Evolutionary conservation across 495 filamentous ascomycete genomes (phyloP), one percentile per base, ranked within the genome.

Genomic region (Lophiostoma macrostomum): DNA sequence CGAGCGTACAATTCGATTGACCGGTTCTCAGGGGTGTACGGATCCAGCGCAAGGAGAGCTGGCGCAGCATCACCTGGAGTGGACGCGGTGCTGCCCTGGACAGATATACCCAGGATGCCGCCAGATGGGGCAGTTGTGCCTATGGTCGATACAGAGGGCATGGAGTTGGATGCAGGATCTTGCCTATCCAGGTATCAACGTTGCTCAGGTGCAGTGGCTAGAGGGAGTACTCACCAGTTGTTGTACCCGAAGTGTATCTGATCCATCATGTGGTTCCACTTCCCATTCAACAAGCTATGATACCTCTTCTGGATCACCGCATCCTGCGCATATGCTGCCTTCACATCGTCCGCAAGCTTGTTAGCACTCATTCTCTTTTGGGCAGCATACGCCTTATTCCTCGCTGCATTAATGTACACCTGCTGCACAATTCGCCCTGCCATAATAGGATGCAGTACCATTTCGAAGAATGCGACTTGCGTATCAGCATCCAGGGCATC

Each of bases 211-310:
- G 24, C n/a, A 18, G 19, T 30, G 20, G 23, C 7, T 14, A 18
- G 28, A n/a, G 13, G 30, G 28, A 4, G 22, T 12, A 43, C 28
- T 23, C 24, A 57, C 53, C 47, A 53, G 22, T 58, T 58, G 19
- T 35, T 47, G 47, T 78, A 78, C 1, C 77, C 74, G 47, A 76
- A 60, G 43, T 80, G 77, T 4, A 75, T 67, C 48, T 80, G 77
- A 58, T 85, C 82, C 67, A 87, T 80, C 67, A 89, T 83, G 64
- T 84, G 79, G 65, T 77, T 80, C 85, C 86, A 90, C 68, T 88
- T 88, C 0, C 85, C 85, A 38, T 72, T 71, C 0, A 87, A 64
- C 14, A 88, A 67, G 2, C 67, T 67, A 63, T 88, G 80, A 67
- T 85, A 88, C 37, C 74, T 68, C 30, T 57, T 57, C 29, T 57